phyloP scores from a whole-genome alignment of 2,329 filamentous ascomycete species.

The Diaporthe humulicola region DNA sequence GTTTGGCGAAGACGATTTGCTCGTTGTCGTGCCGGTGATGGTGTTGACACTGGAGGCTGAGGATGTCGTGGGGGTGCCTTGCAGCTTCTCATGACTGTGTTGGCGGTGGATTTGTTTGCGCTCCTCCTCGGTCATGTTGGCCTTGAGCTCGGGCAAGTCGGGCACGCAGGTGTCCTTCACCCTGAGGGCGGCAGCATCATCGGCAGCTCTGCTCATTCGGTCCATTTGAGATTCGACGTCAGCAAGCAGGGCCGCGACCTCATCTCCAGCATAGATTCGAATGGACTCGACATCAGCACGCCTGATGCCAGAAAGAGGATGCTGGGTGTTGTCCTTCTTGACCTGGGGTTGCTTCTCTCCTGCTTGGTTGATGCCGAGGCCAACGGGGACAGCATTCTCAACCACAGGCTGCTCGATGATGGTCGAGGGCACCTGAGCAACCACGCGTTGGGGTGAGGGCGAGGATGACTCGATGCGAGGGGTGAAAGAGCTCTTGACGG shows the following conservation, averaged over 20 bases:
- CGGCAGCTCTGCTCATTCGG: constrained; percentile 53
- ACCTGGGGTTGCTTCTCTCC: constrained; percentile 20
- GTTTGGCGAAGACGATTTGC: constrained; percentile 24
- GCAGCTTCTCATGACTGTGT: constrained; percentile 65
- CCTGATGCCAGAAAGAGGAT: constrained; percentile 41
- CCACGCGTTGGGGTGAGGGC: constrained; percentile 64
- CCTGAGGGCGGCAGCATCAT: constrained; percentile 55
- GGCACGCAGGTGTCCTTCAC: constrained; percentile 40
- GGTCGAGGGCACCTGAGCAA: constrained; percentile 68
- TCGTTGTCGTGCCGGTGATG: constrained; percentile 31
- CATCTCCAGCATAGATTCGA: constrained; percentile 75
- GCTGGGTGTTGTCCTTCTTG: constrained; percentile 39
- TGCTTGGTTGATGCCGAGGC: constrained; percentile 42
- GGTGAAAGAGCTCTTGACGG: constrained; percentile 59
- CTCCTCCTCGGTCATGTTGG: constrained; percentile 50
- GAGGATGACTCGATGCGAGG: constrained; percentile 51
- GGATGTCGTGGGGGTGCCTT: constrained; percentile 50
- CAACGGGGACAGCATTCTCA: constrained; percentile 56
- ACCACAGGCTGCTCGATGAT: constrained; percentile 65
- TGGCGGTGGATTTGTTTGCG: constrained; percentile 60
- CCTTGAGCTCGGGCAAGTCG: constrained; percentile 41
- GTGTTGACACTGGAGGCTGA: constrained; percentile 45
- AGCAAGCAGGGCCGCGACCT: constrained; percentile 75
- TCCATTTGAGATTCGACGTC: constrained; percentile 75
- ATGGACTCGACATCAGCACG: constrained; percentile 72